Evolutionary conservation across 2,329 filamentous ascomycete species (phyloP).

Genomic region (Colletotrichum scovillei): DNA sequence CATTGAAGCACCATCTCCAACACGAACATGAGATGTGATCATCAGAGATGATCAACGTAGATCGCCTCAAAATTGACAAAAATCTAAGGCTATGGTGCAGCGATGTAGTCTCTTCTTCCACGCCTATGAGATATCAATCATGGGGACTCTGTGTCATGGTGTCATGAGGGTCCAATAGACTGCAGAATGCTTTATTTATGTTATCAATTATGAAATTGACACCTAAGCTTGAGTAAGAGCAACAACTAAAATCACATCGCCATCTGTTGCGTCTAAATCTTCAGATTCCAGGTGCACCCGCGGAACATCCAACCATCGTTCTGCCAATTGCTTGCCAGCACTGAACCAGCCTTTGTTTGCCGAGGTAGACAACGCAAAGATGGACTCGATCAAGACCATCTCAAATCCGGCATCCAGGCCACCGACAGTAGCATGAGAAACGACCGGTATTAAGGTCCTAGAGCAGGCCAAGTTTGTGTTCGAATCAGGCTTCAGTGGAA

Average conservation of each 20-base stretch:
- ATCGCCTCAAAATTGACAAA: too few relatives aligned
- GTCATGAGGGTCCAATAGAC: too few relatives aligned
- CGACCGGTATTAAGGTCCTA: conserved; percentile 38
- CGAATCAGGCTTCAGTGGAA: conserved; percentile 40
- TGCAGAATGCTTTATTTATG: too few relatives aligned
- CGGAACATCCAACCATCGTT: conserved; percentile 20
- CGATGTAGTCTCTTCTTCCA: too few relatives aligned
- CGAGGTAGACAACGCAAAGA: conserved; percentile 26
- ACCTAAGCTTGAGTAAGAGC: background rate
- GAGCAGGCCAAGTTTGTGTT: conserved; percentile 41
- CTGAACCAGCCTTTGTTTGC: background rate
- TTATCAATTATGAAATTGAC: background rate
- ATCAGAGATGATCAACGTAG: too few relatives aligned
- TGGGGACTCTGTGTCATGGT: too few relatives aligned
- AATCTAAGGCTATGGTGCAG: too few relatives aligned
- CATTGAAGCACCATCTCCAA: too few relatives aligned
- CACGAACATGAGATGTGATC: too few relatives aligned
- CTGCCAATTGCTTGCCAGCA: background rate
- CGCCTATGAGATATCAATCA: too few relatives aligned
- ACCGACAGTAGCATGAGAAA: background rate
- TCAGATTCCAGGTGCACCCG: background rate
- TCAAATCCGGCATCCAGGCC: background rate
- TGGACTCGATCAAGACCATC: conserved; percentile 12
- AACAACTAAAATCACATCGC: background rate
- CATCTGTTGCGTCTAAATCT: background rate